These are phyloP conservation scores for Venturiaceae sp. DNA, from an alignment of 2,329 filamentous ascomycete genomes.

Conservation along the genomic window DNA sequence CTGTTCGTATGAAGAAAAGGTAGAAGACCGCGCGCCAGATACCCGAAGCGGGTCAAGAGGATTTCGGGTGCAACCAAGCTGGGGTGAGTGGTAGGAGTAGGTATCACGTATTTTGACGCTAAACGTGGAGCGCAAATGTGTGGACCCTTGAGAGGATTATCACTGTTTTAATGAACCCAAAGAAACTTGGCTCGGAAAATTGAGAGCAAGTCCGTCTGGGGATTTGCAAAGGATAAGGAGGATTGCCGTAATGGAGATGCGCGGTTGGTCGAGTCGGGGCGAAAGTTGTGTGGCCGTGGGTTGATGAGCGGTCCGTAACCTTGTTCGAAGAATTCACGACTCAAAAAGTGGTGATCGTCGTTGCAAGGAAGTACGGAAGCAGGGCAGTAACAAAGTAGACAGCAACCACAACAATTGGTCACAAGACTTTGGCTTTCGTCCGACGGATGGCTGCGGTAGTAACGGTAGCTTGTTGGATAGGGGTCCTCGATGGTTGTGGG, in stretches of 20 bases:
- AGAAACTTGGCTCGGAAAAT: not conserved
- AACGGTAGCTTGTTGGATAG: no score
- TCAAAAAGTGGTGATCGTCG: not conserved
- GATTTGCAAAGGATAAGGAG: not conserved
- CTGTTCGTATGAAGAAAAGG: not conserved
- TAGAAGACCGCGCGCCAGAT: not conserved
- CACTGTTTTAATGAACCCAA: not conserved
- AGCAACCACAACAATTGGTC: not conserved
- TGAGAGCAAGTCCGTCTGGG: not conserved
- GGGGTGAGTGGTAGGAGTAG: not conserved
- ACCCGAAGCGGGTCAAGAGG: not conserved
- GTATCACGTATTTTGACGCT: not conserved
- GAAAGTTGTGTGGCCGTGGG: not conserved
- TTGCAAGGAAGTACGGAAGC: not conserved
- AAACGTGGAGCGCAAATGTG: not conserved
- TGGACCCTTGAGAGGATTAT: not conserved
- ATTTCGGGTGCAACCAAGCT: not conserved
- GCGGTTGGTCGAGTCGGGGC: not conserved
- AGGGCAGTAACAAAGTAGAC: not conserved
- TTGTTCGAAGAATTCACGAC: not conserved
- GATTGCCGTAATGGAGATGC: not conserved
- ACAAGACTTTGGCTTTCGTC: not conserved
- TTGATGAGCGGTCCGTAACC: not conserved
- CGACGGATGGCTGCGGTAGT: not conserved
- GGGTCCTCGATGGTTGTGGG: no score